Evolutionary conservation across 257 asterid genomes (phyloP).

Genomic region (Solanum dulcamara): DNA sequence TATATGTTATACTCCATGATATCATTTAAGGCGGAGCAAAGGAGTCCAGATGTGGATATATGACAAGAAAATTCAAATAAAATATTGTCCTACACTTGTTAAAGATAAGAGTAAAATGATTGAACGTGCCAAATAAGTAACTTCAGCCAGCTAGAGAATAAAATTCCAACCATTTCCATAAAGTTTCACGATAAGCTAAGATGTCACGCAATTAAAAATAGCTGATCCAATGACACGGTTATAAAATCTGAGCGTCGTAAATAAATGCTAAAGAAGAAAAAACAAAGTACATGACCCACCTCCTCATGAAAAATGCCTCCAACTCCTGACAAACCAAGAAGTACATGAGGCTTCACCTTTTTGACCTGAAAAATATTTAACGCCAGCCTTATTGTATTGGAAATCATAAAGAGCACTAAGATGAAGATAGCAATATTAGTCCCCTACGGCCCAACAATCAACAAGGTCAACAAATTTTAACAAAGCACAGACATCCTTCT

Average conservation of each 20-base stretch:
- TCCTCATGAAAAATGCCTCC: conserved; percentile 86
- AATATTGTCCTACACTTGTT: neutral
- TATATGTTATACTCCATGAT: neutral
- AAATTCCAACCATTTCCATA: neutral
- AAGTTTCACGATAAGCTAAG: neutral
- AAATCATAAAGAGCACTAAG: neutral
- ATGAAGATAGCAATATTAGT: neutral
- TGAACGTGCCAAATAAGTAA: neutral
- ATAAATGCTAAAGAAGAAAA: neutral
- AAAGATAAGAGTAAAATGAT: neutral
- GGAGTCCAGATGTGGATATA: neutral
- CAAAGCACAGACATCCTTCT: neutral
- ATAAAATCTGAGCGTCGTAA: neutral
- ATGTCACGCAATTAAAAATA: neutral
- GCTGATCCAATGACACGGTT: neutral
- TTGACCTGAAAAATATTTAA: conserved; percentile 56
- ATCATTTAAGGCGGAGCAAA: neutral
- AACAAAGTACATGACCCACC: conserved; percentile 26
- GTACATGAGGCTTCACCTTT: conserved; percentile 93
- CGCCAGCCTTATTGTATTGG: conserved; percentile 4
- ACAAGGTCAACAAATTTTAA: neutral
- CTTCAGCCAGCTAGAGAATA: neutral
- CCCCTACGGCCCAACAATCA: neutral
- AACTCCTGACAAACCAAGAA: conserved; percentile 98
- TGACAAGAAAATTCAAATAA: neutral